A percentile compares a stretch with the other conserved stretches of the same genome.
Conservation (phyloP, 1,139 yeast genomes). For the Magnusiomyces suaveolens region DNA sequence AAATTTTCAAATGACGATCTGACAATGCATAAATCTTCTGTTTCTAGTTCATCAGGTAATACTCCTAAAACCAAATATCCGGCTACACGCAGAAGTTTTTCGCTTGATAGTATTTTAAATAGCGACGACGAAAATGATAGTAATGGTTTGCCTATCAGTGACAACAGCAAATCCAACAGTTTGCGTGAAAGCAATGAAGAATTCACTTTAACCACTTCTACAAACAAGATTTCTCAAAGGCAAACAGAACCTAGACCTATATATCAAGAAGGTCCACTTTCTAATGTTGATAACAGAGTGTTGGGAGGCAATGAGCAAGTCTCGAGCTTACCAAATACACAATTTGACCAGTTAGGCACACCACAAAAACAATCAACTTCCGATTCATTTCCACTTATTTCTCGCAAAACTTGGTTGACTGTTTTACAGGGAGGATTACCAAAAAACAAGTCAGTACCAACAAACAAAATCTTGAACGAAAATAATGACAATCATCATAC, state of each 20-base stretch:
- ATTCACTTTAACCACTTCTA: background rate
- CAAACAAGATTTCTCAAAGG: too few species aligned
- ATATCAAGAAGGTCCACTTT: too few species aligned
- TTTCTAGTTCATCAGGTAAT: background rate
- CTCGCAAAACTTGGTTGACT: background rate
- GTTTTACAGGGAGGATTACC: background rate
- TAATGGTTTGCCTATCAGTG: background rate
- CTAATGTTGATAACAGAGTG: too few species aligned
- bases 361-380: background rate
- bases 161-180: background rate
- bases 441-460: background rate
- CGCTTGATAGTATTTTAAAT: constrained; percentile 1
- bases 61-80: background rate
- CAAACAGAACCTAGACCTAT: too few species aligned
- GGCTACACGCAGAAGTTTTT: background rate
- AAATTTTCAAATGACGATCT: too few species aligned
- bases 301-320: too few species aligned
- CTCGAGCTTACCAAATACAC: background rate
- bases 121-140: constrained; percentile 1
- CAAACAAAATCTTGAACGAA: background rate
- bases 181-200: background rate
- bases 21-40: background rate
- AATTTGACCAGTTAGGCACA: background rate
- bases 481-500: background rate
- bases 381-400: background rate